Evolutionary conservation across 192 early-diverging fungal genomes (phyloP).

Genomic region (Anaeromyces robustus): DNA sequence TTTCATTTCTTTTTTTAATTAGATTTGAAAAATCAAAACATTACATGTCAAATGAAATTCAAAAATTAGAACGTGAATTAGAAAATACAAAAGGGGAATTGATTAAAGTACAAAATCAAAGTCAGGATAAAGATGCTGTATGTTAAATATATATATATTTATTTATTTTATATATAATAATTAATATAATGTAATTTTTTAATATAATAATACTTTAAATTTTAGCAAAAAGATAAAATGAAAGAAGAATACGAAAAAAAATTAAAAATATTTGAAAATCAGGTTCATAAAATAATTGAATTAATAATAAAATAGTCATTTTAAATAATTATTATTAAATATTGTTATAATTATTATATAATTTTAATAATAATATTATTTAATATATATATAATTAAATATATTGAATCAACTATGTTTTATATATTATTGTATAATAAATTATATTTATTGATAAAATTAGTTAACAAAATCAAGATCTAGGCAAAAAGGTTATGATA

Average conservation of each 20-base stretch:
- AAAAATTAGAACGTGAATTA: not conserved
- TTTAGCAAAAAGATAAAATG: conserved; percentile 8
- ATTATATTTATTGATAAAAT: too few species aligned
- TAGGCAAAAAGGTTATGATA: conserved; percentile 18
- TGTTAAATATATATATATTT: not conserved
- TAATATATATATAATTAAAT: too few species aligned
- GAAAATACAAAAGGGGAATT: not conserved
- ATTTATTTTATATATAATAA: not conserved
- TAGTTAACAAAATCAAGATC: conserved; percentile 18
- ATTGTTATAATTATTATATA: too few species aligned
- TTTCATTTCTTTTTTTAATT: too few species aligned
- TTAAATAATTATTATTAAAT: too few species aligned
- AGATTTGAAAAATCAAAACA: not conserved
- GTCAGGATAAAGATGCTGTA: not conserved
- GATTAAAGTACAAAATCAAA: not conserved
- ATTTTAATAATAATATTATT: too few species aligned
- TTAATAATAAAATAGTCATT: not conserved
- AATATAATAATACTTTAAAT: not conserved
- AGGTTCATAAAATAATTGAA: conserved; percentile 2
- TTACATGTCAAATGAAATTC: not conserved
- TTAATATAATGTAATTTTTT: too few species aligned
- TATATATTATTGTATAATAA: too few species aligned
- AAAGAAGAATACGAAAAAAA: conserved; percentile 28
- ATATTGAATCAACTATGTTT: too few species aligned
- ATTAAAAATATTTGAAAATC: conserved; percentile 14